Base-by-base conservation (phyloP, 1,284 basidiomycete genomes). In the Moesziomyces antarcticus region DNA sequence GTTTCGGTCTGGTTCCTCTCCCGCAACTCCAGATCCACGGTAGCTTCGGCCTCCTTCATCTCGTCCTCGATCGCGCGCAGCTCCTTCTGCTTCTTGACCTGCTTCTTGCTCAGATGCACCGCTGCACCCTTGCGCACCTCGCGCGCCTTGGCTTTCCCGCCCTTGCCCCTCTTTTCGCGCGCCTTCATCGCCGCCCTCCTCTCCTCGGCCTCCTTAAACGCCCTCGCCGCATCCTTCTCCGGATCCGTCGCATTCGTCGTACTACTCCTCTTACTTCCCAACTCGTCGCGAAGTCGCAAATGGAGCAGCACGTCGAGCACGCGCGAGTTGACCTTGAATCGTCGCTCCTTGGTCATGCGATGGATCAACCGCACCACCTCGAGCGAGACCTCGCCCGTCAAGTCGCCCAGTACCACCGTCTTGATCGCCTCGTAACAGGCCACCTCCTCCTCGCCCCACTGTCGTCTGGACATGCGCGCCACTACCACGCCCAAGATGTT, bases 1-100 rank as follows among this genome's bases (percentile, higher is more conserved):
- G 97, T 97, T 86, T 99, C 97, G 14, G 95, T 99, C 88, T 96
- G 94, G 92, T 90, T 91, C 56, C 88, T 87, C 41, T 91, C 90
- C 70, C 93, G 89, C 82, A 97, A 94, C 86, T 99, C 94, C 78
- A 90, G 89, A 86, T 98, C 92, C 33, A 99, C 91, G 80, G 94
- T 93, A 20, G 94, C 95, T 79, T 93, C 93, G 3, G 97, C 97
- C 65, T 84, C 82, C 63, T 75, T 77, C 79, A 84, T 80, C 72
- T 84, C 82, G 21, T 62, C 60, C 51, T 83, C 73, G 54, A 83
- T 83, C 50, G 67, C 73, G 37, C 64, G 61, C 16, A 82, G 45
- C 49, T 83, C 75, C 21, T 72, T 72, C 50, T 77, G 66, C 58
- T 72, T 71, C 65, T 84, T 84, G 30, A 73, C 73, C 57, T 76